A percentile compares a stretch with the other conserved stretches of the same genome.
Conservation (phyloP, 2,329 filamentous ascomycete species). For the Cordyceps farinosa region DNA sequence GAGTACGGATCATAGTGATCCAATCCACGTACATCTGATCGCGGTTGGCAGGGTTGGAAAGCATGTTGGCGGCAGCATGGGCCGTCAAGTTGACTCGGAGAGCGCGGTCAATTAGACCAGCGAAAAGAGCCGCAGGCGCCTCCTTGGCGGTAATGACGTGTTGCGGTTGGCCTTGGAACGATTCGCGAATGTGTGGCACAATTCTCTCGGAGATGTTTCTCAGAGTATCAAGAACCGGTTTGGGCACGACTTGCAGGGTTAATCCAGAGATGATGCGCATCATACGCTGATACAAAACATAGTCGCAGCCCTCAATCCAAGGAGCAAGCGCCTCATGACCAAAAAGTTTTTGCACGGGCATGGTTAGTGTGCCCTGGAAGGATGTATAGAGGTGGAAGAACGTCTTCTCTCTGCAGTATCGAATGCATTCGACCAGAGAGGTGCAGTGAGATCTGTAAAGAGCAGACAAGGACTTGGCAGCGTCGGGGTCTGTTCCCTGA, state of each 20-base stretch:
- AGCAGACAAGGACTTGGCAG: slow-evolving; percentile 78
- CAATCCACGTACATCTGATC: slow-evolving; percentile 96
- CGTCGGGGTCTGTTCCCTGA: slow-evolving; percentile 76
- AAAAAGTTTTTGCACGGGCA: slow-evolving; percentile 92
- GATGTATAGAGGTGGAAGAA: slow-evolving; percentile 94
- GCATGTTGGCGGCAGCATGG: slow-evolving; percentile 88
- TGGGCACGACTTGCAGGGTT: slow-evolving; percentile 86
- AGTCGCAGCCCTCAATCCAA: slow-evolving; percentile 96
- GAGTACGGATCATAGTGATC: slow-evolving; percentile 62
- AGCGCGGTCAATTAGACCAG: slow-evolving; percentile 78
- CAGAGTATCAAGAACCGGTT: slow-evolving; percentile 80
- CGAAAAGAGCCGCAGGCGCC: slow-evolving; percentile 83
- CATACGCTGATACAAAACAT: slow-evolving; percentile 95
- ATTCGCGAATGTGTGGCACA: slow-evolving; percentile 75
- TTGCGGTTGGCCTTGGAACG: slow-evolving; percentile 77
- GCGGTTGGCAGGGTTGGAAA: slow-evolving; percentile 82
- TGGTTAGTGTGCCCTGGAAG: slow-evolving; percentile 93
- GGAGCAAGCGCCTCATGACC: slow-evolving; percentile 74
- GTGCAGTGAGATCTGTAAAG: slow-evolving; percentile 94
- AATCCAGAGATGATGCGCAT: slow-evolving; percentile 86
- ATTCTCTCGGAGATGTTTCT: slow-evolving; percentile 81
- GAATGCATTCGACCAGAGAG: slow-evolving; percentile 89
- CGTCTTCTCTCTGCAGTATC: slow-evolving; percentile 94
- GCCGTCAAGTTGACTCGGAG: slow-evolving; percentile 90
- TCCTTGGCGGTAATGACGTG: slow-evolving; percentile 87